Evolutionary conservation across 768 basidiomycete species (phyloP).

Genomic region (Pleurotus eryngii): DNA sequence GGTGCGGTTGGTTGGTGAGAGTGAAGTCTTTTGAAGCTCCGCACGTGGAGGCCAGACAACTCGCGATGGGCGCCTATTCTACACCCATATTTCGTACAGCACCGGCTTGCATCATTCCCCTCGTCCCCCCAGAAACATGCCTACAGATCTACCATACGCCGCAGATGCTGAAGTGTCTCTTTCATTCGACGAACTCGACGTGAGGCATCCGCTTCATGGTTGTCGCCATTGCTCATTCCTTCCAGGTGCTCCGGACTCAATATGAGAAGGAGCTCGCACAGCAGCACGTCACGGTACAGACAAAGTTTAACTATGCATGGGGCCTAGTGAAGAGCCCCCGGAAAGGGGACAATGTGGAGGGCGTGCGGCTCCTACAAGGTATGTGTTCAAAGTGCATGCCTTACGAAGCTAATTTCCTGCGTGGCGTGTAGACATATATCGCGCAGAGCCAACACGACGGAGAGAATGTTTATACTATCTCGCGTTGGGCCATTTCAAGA

Average conservation of each 20-base stretch:
- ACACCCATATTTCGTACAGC: slow-evolving; percentile 10
- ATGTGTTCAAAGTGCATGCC: background rate
- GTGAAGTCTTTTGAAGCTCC: slow-evolving; percentile 33
- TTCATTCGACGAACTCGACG: slow-evolving; percentile 87
- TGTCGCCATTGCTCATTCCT: slow-evolving; percentile 1
- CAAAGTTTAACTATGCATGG: slow-evolving; percentile 98
- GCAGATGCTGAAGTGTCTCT: slow-evolving; percentile 91
- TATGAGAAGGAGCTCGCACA: slow-evolving; percentile 86
- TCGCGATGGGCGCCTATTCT: background rate
- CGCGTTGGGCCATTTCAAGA: slow-evolving; percentile 94
- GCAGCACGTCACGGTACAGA: slow-evolving; percentile 86
- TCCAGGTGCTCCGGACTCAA: slow-evolving; percentile 78
- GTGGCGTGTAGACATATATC: slow-evolving; percentile 73
- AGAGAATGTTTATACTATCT: slow-evolving; percentile 97
- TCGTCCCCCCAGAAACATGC: slow-evolving; percentile 33
- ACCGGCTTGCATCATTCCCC: slow-evolving; percentile 3
- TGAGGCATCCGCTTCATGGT: slow-evolving; percentile 24
- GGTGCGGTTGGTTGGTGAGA: slow-evolving; percentile 15
- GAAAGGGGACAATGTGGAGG: slow-evolving; percentile 85
- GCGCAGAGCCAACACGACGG: slow-evolving; percentile 78
- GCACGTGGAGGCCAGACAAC: too few relatives aligned
- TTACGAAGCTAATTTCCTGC: background rate
- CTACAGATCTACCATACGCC: slow-evolving; percentile 90
- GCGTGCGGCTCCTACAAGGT: slow-evolving; percentile 88
- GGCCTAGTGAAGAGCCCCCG: slow-evolving; percentile 90